Conservation (phyloP, 768 basidiomycete species). For the Calocybe gangraenosa region DNA sequence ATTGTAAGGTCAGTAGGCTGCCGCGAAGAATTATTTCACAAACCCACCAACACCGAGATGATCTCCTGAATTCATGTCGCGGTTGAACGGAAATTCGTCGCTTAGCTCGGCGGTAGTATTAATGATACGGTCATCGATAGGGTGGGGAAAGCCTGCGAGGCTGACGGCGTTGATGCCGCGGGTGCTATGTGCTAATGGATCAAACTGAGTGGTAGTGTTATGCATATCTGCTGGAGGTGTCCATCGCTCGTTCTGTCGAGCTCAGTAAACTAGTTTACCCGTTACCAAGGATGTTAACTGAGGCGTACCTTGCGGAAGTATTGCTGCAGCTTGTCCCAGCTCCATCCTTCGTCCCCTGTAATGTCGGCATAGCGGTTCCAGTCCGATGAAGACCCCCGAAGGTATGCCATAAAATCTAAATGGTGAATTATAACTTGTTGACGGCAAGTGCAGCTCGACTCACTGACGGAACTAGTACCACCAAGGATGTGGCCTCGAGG, state of each 20-base stretch:
- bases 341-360: conserved; percentile 27
- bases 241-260: not conserved
- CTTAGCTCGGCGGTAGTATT: not conserved
- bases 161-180: not conserved
- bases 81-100: conserved; percentile 1
- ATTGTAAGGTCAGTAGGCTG: not conserved
- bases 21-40: not conserved
- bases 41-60: not conserved
- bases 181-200: conserved; percentile 15
- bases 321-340: conserved; percentile 25
- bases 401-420: conserved; percentile 17
- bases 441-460: not conserved
- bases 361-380: conserved; percentile 27
- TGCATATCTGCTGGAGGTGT: not conserved
- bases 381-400: conserved; percentile 29
- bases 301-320: conserved; percentile 21
- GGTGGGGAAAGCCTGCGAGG: not conserved
- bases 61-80: not conserved
- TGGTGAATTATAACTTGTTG: conserved; percentile 1
- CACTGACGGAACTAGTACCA: conserved; percentile 22
- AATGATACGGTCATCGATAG: not conserved
- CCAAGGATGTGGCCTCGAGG: conserved; percentile 22
- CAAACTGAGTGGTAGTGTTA: conserved; percentile 17
- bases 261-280: conserved; percentile 1
- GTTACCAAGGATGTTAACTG: not conserved